phyloP scores from a whole-genome alignment of 2,329 filamentous ascomycete species.

The Cercospora berteroae region DNA sequence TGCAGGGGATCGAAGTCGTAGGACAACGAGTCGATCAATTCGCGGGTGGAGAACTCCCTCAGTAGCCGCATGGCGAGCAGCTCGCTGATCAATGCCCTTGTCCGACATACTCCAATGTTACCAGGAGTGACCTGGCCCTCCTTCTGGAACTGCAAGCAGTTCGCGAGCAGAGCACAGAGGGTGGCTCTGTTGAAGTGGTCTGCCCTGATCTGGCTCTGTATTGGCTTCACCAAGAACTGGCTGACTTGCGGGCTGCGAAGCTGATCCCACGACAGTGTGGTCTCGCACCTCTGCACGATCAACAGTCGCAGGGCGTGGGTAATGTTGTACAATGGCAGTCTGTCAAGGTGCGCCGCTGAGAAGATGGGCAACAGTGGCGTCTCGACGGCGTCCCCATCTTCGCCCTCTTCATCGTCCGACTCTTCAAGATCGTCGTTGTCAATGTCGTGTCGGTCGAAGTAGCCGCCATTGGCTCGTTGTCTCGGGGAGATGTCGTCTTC shows the following conservation, averaged over 20 bases:
- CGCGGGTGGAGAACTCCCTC: conserved; percentile 83
- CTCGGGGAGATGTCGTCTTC: conserved; percentile 27
- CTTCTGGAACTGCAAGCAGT: conserved; percentile 89
- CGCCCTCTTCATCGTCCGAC: conserved; percentile 44
- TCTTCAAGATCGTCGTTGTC: conserved; percentile 37
- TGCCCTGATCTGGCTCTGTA: conserved; percentile 81
- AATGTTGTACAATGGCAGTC: conserved; percentile 82
- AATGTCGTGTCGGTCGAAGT: conserved; percentile 24
- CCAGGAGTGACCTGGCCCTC: conserved; percentile 79
- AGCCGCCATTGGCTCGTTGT: conserved; percentile 18
- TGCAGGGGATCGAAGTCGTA: conserved; percentile 95
- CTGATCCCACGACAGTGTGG: conserved; percentile 90
- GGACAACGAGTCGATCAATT: conserved; percentile 88
- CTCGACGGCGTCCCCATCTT: conserved; percentile 46
- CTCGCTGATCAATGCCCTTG: conserved; percentile 85
- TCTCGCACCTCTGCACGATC: conserved; percentile 82
- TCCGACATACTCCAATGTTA: conserved; percentile 78
- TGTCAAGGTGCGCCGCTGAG: conserved; percentile 74
- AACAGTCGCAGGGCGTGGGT: conserved; percentile 87
- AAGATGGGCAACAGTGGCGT: conserved; percentile 71
- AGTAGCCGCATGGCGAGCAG: conserved; percentile 84
- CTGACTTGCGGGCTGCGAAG: conserved; percentile 93
- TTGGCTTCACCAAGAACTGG: conserved; percentile 92
- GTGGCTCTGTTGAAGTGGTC: conserved; percentile 84
- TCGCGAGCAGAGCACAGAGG: conserved; percentile 86